Conservation (phyloP, 169 alveolate species). For the Plasmodium blacklocki region DNA sequence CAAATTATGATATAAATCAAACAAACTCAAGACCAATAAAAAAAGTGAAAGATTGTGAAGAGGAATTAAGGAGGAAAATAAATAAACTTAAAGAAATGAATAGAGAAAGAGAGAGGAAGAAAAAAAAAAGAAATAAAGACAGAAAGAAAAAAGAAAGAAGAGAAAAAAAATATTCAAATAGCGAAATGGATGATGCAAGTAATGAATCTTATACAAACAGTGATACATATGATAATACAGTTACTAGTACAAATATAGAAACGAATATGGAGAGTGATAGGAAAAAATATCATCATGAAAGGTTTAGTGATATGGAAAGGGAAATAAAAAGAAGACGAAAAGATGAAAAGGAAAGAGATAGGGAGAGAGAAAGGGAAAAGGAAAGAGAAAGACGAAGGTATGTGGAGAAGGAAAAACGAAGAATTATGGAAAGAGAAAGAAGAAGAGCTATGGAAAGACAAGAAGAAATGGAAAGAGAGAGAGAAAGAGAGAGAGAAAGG, state of each 20-base stretch:
- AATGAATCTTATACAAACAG: no score
- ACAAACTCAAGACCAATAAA: neutral
- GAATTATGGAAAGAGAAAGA: neutral
- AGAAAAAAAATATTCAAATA: neutral
- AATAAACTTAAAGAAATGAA: constrained; percentile 4
- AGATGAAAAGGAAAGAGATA: neutral
- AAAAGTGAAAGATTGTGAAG: neutral
- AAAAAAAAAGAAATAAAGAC: neutral
- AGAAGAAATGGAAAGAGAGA: constrained; percentile 1
- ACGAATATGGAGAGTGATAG: neutral
- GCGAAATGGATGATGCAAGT: no score
- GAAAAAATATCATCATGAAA: neutral
- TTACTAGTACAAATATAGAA: neutral
- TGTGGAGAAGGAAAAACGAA: neutral
- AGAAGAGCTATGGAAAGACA: neutral
- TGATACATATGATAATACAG: neutral
- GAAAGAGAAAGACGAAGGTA: neutral
- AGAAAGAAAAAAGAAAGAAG: constrained; percentile 9
- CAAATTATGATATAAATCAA: constrained; percentile 4
- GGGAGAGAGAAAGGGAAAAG: neutral
- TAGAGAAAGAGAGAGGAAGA: constrained; percentile 8
- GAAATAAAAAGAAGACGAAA: neutral
- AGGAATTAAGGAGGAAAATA: neutral
- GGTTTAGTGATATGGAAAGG: neutral
- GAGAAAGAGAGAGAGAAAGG: neutral